Percentiles rank a stretch among this genome's conserved stretches.
Evolutionary conservation across 768 basidiomycete species (phyloP).

Genomic region (Dentipellis sp.): DNA sequence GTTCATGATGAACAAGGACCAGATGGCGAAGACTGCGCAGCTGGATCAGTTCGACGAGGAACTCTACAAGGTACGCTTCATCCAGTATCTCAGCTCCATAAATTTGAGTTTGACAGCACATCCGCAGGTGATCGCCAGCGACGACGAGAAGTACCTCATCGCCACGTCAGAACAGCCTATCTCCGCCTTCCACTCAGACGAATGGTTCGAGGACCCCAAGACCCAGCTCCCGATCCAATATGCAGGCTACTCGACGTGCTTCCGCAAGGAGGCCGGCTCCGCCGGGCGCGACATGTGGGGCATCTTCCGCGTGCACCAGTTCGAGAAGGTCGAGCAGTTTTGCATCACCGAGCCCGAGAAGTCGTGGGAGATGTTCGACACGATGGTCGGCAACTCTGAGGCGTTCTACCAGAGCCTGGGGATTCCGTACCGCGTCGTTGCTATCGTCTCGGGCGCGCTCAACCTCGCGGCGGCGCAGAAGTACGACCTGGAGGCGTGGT

Average conservation of each 20-base stretch:
- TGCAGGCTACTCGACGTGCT: constrained; percentile 89
- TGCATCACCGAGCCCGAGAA: constrained; percentile 90
- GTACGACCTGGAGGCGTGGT: constrained; percentile 98
- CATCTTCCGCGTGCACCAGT: constrained; percentile 99
- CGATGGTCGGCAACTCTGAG: constrained; percentile 84
- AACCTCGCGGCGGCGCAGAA: constrained; percentile 98
- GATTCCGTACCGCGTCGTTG: constrained; percentile 85
- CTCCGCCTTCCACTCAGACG: constrained; percentile 90
- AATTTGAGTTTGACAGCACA: not conserved
- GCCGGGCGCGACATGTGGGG: constrained; percentile 99
- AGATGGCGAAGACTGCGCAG: constrained; percentile 97
- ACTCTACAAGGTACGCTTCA: constrained; percentile 77
- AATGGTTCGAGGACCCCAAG: constrained; percentile 94
- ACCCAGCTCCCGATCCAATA: constrained; percentile 88
- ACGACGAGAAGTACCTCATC: constrained; percentile 98
- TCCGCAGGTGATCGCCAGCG: constrained; percentile 67
- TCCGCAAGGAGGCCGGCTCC: constrained; percentile 97
- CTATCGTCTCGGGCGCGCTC: constrained; percentile 92
- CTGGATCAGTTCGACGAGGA: constrained; percentile 98
- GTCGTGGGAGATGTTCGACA: constrained; percentile 90
- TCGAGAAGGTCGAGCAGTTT: constrained; percentile 98
- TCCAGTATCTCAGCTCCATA: not conserved
- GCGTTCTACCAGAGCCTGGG: constrained; percentile 95
- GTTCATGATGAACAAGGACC: constrained; percentile 97
- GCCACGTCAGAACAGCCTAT: constrained; percentile 99